Conservation (phyloP, 805 yeast species). For the Groenewaldozyma salmanticensis region DNA sequence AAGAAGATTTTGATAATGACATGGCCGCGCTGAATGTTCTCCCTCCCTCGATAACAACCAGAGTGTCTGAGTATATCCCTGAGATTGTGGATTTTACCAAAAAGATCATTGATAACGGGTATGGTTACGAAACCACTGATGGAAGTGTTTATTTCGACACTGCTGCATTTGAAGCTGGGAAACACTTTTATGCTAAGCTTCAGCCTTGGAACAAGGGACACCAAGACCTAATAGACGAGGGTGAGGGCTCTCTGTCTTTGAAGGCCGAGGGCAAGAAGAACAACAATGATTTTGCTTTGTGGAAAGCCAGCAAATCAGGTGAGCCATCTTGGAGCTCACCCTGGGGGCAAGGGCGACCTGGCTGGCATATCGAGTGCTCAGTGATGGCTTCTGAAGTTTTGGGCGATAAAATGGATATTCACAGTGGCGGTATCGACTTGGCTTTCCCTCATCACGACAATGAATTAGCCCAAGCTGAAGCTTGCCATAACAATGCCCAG, state of each 20-base stretch:
- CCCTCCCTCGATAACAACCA: conserved; percentile 76
- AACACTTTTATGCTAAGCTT: conserved; percentile 85
- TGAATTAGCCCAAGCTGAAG: conserved; percentile 95
- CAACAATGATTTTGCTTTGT: conserved; percentile 84
- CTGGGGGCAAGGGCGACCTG: conserved; percentile 98
- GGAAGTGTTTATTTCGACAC: conserved; percentile 98
- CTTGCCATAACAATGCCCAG: conserved; percentile 76
- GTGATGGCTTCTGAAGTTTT: conserved; percentile 93
- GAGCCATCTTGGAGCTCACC: conserved; percentile 94
- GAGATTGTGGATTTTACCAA: conserved; percentile 77
- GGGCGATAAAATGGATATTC: conserved; percentile 82
- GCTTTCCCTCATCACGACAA: conserved; percentile 99
- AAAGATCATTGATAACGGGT: conserved; percentile 67
- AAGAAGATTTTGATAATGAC: conserved; percentile 69
- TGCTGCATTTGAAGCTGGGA: conserved; percentile 58
- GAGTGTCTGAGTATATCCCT: conserved; percentile 93
- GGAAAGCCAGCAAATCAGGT: conserved; percentile 96
- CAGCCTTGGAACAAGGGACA: conserved; percentile 98
- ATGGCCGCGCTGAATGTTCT: conserved; percentile 79
- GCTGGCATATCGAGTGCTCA: conserved; percentile 99
- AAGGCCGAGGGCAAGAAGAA: conserved; percentile 53
- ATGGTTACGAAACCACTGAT: conserved; percentile 71
- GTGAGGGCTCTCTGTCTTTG: conserved; percentile 76
- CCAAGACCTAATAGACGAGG: conserved; percentile 76
- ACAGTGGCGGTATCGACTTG: conserved; percentile 93